Base-by-base conservation (phyloP, 495 filamentous ascomycete species). In the Penicillium canescens region DNA sequence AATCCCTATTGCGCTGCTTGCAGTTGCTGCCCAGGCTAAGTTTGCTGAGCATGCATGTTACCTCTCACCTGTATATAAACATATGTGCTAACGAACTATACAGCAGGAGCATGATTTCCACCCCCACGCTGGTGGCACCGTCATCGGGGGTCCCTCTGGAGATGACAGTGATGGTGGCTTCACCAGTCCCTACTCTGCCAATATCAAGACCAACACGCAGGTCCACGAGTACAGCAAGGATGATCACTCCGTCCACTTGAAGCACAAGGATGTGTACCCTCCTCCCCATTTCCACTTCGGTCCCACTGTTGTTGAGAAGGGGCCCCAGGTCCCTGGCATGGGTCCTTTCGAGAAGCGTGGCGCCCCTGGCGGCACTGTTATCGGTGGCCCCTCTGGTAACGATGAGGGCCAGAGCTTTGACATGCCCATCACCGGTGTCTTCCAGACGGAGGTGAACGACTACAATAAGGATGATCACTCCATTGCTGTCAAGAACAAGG, bases 1-100 rank as follows among this genome's bases (percentile, higher is more conserved):
- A 42, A 70, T 77, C 42, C 69, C 73, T 5, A 55, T 77, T 8
- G 73, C 73, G 38, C 52, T 75, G 28, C 61, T 77, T 50, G 73
- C 68, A 21, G 70, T 68, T 11, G 62, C 71, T 38, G 67, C 68
- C 9, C 61, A 63, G 52, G 70, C 69, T 7, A 60, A 74, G 60
- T 59, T 58, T 20, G 54, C 54, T 58, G 60, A 63, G 45, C 48
- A 41, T 20, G 61, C 62, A 36, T 49, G 60, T 56, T 0, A 13
- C 13, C 12, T 3, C 2, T 34, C 12, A 20, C 8, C 8, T 2
- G 6, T 37, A 6, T 18, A 21, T 26, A 42, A 11, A 23, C 21
- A 6, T 26, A 11, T 4, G 6, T 13, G 24, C 35, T 50, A 14
- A 62, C 54, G 14, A 13, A 42, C 3, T 34, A 31, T 49, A 12